Evolutionary conservation across 495 filamentous ascomycete species (phyloP), one percentile per base, ranked within the genome.

Genomic region (Letharia lupina): DNA sequence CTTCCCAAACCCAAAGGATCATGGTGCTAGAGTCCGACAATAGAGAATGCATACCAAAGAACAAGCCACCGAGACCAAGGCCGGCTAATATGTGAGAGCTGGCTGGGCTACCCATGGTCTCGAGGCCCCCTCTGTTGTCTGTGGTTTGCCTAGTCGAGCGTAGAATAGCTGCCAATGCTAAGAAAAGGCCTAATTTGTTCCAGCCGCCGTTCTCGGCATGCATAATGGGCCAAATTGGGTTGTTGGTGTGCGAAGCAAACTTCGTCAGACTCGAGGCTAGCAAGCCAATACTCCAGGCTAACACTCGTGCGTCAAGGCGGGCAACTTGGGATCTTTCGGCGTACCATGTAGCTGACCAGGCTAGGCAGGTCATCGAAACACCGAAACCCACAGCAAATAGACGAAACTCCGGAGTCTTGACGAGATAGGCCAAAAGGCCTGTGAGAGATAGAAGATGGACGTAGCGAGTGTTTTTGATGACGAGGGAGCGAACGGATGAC

Each of bases 1-100:
- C 95, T 67, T 96, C 91, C 95, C 95, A 99, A n/a, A 90, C 91
- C 95, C 95, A 99, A 35, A 91, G 82, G 66, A 98, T 96, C 92
- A 98, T 98, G 41, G 95, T 99, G 77, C 94, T 97, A 0, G 93
- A 97, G 73, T 99, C 95, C 0, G 94, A 96, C 37, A 99, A 82
- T 18, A 98, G 82, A 3, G 92, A 96, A 72, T 97, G 93, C 72
- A 98, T 79, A n/a, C 82, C 91, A 70, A 98, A 99, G 70, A 96
- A 80, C 28, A 97, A 73, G 62, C 91, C 95, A 47, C 82, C 92
- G 62, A 97, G 76, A 60, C 95, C 91, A 62, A 96, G 66, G 37
- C 85, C 88, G 54, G 91, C 83, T 56, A 95, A 80, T 42, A 89
- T 64, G 0, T 86, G 79, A 31, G 92, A 94, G 11, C 91, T 91